phyloP scores from a whole-genome alignment of 208 protist genomes.

The Trypanosomatidae sp. region DNA sequence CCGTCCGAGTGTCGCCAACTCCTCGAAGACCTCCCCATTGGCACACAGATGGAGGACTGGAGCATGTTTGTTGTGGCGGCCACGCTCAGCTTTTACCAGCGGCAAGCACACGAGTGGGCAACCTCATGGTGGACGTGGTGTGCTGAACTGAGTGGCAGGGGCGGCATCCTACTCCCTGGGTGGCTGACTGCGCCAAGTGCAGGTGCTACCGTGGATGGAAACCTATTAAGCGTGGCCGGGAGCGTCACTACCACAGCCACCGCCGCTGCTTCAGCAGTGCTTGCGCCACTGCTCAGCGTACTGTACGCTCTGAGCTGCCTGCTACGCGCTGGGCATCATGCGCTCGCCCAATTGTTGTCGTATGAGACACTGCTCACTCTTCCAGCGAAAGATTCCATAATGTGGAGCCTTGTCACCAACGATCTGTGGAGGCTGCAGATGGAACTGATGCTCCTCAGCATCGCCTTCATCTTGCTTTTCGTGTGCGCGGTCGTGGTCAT shows the following conservation, averaged over 20 bases:
- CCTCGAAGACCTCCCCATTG: not conserved
- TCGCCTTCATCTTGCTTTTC: not conserved
- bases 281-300: not conserved
- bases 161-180: not conserved
- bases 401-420: slow-evolving; percentile 8
- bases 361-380: not conserved
- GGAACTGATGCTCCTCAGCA: slow-evolving; percentile 4
- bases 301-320: not conserved
- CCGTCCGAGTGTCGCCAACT: slow-evolving; percentile 4
- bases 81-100: not conserved
- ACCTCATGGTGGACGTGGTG: not conserved
- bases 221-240: not conserved
- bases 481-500: not conserved
- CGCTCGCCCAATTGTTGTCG: not conserved
- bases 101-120: not conserved
- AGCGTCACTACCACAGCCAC: not conserved
- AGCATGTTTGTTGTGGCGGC: slow-evolving; percentile 6
- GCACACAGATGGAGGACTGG: not conserved
- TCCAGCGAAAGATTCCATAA: slow-evolving; percentile 4
- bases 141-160: not conserved
- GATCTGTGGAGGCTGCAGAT: slow-evolving; percentile 3
- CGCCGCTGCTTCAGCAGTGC: not conserved
- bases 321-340: not conserved
- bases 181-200: not conserved
- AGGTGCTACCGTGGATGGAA: not conserved